Percentiles rank a stretch among this genome's conserved stretches.
These are phyloP conservation scores for Clarireedia hainanense DNA, from an alignment of 2,329 filamentous ascomycete species.

Conservation along the genomic window DNA sequence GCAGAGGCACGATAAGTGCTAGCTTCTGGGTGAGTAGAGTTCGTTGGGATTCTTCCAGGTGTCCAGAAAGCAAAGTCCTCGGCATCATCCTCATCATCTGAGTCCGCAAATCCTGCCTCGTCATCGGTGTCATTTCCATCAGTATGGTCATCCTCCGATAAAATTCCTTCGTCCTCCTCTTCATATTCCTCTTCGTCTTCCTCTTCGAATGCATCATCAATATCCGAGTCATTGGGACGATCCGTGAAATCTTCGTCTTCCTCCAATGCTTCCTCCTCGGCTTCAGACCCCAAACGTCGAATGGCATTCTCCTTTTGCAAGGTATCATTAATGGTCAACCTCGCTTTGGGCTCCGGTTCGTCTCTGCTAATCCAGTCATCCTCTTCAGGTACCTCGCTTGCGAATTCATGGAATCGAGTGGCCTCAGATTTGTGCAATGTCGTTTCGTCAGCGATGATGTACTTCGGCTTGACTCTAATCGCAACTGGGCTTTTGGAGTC, in stretches of 20 bases:
- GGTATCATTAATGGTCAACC: constrained; percentile 83
- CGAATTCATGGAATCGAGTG: constrained; percentile 82
- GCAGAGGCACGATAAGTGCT: constrained; percentile 24
- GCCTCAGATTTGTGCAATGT: constrained; percentile 36
- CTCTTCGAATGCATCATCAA: constrained; percentile 39
- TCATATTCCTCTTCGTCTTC: constrained; percentile 51
- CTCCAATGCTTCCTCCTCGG: constrained; percentile 79
- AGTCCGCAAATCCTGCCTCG: constrained; percentile 61
- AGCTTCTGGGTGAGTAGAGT: constrained; percentile 12
- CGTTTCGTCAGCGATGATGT: constrained; percentile 26
- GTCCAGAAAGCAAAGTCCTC: constrained; percentile 61
- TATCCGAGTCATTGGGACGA: constrained; percentile 35
- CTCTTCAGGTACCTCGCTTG: constrained; percentile 69
- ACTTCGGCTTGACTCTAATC: constrained; percentile 30
- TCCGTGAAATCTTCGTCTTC: constrained; percentile 51
- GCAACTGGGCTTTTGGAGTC: constrained; percentile 33
- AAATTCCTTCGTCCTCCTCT: constrained; percentile 39
- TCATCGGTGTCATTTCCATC: constrained; percentile 61
- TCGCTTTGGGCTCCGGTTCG: constrained; percentile 43
- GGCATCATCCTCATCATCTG: constrained; percentile 58
- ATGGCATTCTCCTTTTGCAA: constrained; percentile 85
- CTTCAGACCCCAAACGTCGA: constrained; percentile 77
- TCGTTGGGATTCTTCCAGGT: constrained; percentile 29
- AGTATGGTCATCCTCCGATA: constrained; percentile 35
- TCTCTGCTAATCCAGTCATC: constrained; percentile 85